phyloP scores from a whole-genome alignment of 2,329 filamentous ascomycete genomes.

The Hysterium pulicare region DNA sequence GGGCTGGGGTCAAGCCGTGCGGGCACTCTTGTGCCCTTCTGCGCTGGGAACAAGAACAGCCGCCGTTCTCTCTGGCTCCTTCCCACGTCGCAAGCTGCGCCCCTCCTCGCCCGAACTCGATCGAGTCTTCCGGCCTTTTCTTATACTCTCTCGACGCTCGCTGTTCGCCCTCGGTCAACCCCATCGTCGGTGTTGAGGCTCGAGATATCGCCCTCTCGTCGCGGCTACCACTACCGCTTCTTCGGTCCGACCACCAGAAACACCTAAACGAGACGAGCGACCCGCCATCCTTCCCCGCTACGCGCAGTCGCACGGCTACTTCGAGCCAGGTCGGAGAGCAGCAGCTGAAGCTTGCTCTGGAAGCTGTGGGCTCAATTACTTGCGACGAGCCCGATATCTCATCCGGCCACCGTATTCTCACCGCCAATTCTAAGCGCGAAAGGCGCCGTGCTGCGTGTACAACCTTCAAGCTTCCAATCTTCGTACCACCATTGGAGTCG shows the following conservation, averaged over 20 bases:
- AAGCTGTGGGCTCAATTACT: neutral
- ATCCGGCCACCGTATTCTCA: neutral
- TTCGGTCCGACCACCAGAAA: neutral
- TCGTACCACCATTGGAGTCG: too few species aligned
- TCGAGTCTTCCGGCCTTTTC: neutral
- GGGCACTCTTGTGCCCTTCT: constrained; percentile 16
- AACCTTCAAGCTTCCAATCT: constrained; percentile 3
- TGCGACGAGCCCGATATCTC: neutral
- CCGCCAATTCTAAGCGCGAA: constrained; percentile 9
- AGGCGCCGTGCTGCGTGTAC: constrained; percentile 11
- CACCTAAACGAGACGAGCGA: constrained; percentile 3
- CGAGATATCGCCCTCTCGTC: neutral
- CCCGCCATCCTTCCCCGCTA: constrained; percentile 8
- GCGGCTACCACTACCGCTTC: constrained; percentile 1
- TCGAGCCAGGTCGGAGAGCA: neutral
- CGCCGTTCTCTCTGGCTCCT: constrained; percentile 14
- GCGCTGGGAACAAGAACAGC: constrained; percentile 25
- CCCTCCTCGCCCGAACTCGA: constrained; percentile 1
- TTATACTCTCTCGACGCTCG: constrained; percentile 3
- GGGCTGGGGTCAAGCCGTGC: constrained; percentile 4
- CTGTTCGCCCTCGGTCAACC: neutral
- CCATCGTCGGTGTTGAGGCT: neutral
- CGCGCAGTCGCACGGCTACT: constrained; percentile 1
- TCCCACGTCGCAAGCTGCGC: constrained; percentile 3
- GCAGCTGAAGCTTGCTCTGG: neutral